phyloP scores from a whole-genome alignment of 495 filamentous ascomycete species.

The Corynascus novoguineensis region DNA sequence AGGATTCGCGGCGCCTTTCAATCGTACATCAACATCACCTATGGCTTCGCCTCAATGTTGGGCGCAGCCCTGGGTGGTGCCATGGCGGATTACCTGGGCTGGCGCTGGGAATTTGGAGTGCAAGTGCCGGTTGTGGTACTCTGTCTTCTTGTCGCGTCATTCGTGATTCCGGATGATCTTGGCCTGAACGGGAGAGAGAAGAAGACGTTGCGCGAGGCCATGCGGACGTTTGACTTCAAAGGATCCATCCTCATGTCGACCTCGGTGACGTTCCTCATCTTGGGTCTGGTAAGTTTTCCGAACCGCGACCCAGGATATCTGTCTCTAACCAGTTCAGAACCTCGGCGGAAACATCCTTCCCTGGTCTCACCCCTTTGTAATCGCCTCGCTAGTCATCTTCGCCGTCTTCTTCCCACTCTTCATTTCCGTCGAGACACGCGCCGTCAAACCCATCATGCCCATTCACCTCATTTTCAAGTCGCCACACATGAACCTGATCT shows the following conservation, averaged over 20 bases:
- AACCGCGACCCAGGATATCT: not conserved
- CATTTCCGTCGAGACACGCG: conserved; percentile 56
- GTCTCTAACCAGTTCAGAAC: conserved; percentile 44
- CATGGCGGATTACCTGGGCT: conserved; percentile 68
- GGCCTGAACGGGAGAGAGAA: conserved; percentile 50
- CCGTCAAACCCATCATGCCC: conserved; percentile 66
- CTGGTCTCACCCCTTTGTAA: conserved; percentile 65
- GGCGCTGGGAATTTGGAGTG: conserved; percentile 62
- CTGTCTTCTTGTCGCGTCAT: conserved; percentile 51
- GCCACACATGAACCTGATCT: conserved; percentile 62
- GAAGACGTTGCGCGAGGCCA: conserved; percentile 49
- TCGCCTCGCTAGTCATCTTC: conserved; percentile 55
- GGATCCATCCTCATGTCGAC: conserved; percentile 62
- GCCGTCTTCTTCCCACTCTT: conserved; percentile 52
- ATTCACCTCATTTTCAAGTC: conserved; percentile 53
- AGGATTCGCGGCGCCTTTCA: conserved; percentile 64
- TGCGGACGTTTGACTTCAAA: conserved; percentile 61
- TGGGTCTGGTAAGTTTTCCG: conserved; percentile 52
- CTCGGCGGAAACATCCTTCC: conserved; percentile 64
- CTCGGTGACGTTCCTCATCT: conserved; percentile 60
- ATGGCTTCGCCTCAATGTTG: conserved; percentile 54
- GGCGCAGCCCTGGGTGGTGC: conserved; percentile 69
- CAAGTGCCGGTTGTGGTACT: conserved; percentile 61
- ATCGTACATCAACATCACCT: conserved; percentile 67
- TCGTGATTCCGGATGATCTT: conserved; percentile 56